These are phyloP conservation scores for Populus simonii DNA, from an alignment of 345 rosid species.

Conservation along the genomic window DNA sequence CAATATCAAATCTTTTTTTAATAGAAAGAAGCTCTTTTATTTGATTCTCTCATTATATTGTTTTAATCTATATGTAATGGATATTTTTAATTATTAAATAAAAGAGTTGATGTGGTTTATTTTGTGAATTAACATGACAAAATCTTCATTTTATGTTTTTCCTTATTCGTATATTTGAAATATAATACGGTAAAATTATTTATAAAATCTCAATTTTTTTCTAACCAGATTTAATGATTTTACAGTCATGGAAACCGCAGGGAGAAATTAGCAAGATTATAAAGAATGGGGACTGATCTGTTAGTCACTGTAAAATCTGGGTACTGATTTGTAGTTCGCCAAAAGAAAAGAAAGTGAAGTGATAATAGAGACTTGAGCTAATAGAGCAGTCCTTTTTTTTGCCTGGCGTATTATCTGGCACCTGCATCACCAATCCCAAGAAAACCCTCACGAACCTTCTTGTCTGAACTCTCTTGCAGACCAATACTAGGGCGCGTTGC, in stretches of 20 bases:
- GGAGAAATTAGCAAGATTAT: neutral
- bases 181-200: neutral
- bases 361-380: too few relatives aligned
- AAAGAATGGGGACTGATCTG: neutral
- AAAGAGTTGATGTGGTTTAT: neutral
- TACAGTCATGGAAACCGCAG: neutral
- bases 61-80: neutral
- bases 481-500: slow-evolving; percentile 9
- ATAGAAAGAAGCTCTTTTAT: too few relatives aligned
- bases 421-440: neutral
- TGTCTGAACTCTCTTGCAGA: neutral
- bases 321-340: neutral
- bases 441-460: neutral
- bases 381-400: neutral
- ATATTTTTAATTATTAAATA: neutral
- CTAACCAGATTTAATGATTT: neutral
- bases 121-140: neutral
- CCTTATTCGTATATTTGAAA: neutral
- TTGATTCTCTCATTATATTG: neutral
- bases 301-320: neutral
- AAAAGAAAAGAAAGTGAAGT: neutral
- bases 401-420: neutral
- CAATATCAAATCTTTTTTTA: neutral
- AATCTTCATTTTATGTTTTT: neutral
- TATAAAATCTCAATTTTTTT: neutral